phyloP scores from a whole-genome alignment of 2,329 filamentous ascomycete species.

The Scedosporium aurantiacum region DNA sequence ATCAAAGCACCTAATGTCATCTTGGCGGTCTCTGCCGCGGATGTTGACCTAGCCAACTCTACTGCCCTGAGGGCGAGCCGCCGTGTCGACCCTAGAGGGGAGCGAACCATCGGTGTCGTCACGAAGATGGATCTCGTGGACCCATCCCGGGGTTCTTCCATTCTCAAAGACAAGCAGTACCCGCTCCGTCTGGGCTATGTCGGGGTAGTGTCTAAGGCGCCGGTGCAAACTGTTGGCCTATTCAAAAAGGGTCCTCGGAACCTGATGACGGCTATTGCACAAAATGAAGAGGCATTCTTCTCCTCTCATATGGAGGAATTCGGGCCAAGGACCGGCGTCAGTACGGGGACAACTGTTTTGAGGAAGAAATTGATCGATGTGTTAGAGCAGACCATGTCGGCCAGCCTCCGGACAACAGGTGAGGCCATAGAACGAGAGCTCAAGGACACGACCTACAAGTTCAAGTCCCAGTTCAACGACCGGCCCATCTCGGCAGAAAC shows the following conservation, averaged over 20 bases:
- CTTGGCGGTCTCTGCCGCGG: conserved; percentile 90
- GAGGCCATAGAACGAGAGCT: conserved; percentile 91
- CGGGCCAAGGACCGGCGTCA: conserved; percentile 59
- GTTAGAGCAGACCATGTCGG: conserved; percentile 92
- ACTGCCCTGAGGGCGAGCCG: conserved; percentile 82
- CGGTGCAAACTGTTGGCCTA: conserved; percentile 49
- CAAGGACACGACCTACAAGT: conserved; percentile 94
- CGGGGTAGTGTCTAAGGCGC: conserved; percentile 80
- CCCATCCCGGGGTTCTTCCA: conserved; percentile 60
- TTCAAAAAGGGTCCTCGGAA: conserved; percentile 78
- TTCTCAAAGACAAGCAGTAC: conserved; percentile 84
- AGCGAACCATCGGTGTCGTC: conserved; percentile 95
- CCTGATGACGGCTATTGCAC: conserved; percentile 68
- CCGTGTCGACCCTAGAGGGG: conserved; percentile 84
- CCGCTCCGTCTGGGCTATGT: conserved; percentile 92
- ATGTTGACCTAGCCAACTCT: conserved; percentile 95
- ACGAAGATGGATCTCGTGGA: conserved; percentile 99
- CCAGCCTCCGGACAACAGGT: conserved; percentile 76
- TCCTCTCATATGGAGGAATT: conserved; percentile 72
- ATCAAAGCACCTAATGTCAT: conserved; percentile 95
- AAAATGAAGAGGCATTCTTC: conserved; percentile 84
- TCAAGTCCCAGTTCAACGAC: conserved; percentile 99
- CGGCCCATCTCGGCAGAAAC: conserved; percentile 89
- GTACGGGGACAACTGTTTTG: conserved; percentile 73
- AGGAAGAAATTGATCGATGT: conserved; percentile 96